Evolutionary conservation across 352 stramenopile species (phyloP), one percentile per base, ranked within the genome.

Genomic region (Phytophthora lateralis): DNA sequence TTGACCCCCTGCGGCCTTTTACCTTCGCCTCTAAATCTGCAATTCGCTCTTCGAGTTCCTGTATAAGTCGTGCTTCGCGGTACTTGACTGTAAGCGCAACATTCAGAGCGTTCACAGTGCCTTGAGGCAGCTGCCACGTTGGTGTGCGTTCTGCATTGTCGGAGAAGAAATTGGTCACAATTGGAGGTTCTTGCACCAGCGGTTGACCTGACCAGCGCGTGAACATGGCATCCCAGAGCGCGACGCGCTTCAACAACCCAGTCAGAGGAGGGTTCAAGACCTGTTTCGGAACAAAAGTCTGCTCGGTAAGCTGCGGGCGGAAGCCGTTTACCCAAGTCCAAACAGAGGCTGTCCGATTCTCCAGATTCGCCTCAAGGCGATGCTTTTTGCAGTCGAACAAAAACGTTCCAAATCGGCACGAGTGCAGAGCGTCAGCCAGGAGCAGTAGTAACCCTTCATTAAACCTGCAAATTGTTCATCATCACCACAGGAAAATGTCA

Each of bases 381-480:
- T 88, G 78, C 55, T 93, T 91, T 62, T 97, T 97, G 57, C 88
- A 98, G 79, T 99, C 96, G 49, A 97, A 97, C 32, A 99, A 76
- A 49, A 99, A 98, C 12, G 93, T 99, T 14, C 97, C 97, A 69
- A 99, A 99, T 32, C 96, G 95, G 66, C 96, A 99, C 12, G 91
- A 98, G 72, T 99, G 97, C 21, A 99, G 68, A 42, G 98, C 93
- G 53, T 99, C 97, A 0, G 91, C 93, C 20, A 99, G 75, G 54
- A 97, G 78, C 4, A 99, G 75, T 30, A 99, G 66, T 20, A 97
- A 48, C 1, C 80, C 80, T 60, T 97, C 86, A 64, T 98, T 99
- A 76, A 99, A 99, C 41, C 76, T 89, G 50, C 37, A 26, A 15
- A 49, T 14, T 44, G 41, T 42, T 42, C 14, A 50, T 26, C 27